Evolutionary conservation across 1,284 basidiomycete genomes (phyloP), one percentile per base, ranked within the genome.

Genomic region (Boletus semigastroideus): DNA sequence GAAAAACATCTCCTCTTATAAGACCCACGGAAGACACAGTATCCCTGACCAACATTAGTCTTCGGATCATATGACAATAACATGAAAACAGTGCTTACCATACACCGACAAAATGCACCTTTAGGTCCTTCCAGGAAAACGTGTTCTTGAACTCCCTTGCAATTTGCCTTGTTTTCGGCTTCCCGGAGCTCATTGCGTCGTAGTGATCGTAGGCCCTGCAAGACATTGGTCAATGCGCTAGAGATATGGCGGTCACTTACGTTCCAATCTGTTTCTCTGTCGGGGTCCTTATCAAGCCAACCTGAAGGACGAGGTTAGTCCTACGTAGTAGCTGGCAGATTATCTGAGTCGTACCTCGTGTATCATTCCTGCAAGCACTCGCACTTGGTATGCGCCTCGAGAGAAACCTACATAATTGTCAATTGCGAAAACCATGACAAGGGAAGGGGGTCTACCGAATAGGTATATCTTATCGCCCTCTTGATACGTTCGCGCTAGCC

Each of bases 361-460:
- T 41, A 77, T 74, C 76, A 78, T 77, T 1, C 57, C 74, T 0
- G 76, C 73, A 2, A 77, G 55, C 3, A 61, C 64, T 4, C 76
- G 70, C 12, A 69, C 75, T 64, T 77, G 75, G 55, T 75, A 78
- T 20, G 76, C 75, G 14, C 75, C 76, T 30, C 76, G 66, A 43
- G 75, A 77, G 53, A 77, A 78, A 10, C 77, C 77, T 77, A 14
- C 4, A 12, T 0, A 1, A 27, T 17, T 2, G 36, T 46, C 3
- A 16, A 13, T 38, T n/a, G 9, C 3, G 8, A 20, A 19, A 40
- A 22, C 2, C 2, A 12, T 6, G 14, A 34, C 17, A 3, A 41
- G 25, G 10, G 31, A 42, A 36, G 4, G 1, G 19, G 33, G 22
- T 45, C 0, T 42, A 74, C 77, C 76, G 50, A 78, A 76, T 1